Percentiles rank a stretch among this genome's conserved stretches.
phyloP scores from a whole-genome alignment of 2,329 filamentous ascomycete species.

The Penicillium hordei region DNA sequence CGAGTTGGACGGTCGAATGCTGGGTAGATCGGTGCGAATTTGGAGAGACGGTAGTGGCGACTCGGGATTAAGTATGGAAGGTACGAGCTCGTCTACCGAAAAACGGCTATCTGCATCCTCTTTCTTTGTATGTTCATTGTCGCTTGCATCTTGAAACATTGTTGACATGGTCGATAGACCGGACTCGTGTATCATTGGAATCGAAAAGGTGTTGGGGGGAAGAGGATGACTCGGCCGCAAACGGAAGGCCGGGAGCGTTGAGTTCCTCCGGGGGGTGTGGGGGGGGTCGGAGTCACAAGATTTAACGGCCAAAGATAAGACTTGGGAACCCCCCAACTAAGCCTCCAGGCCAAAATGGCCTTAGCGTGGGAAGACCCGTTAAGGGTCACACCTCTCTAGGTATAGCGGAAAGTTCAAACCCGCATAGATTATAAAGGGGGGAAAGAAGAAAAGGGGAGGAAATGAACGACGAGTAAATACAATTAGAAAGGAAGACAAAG shows the following conservation, averaged over 20 bases:
- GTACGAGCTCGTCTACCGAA: conserved; percentile 12
- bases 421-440: background rate
- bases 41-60: conserved; percentile 33
- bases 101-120: background rate
- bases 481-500: background rate
- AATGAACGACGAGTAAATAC: background rate
- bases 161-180: conserved; percentile 4
- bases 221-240: conserved; percentile 8
- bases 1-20: conserved; percentile 28
- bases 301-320: conserved; percentile 7
- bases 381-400: conserved; percentile 13
- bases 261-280: background rate
- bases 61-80: conserved; percentile 12
- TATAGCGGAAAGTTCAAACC: conserved; percentile 2
- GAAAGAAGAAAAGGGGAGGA: conserved; percentile 1
- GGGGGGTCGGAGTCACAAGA: conserved; percentile 5
- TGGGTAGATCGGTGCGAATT: conserved; percentile 38
- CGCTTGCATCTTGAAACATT: conserved; percentile 17
- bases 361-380: conserved; percentile 26
- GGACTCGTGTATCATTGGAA: background rate
- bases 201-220: background rate
- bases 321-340: background rate
- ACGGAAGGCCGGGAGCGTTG: conserved; percentile 2
- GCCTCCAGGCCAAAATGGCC: conserved; percentile 7
- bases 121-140: conserved; percentile 8